Evolutionary conservation across 192 early-diverging fungal species (phyloP), one percentile per base, ranked within the genome.

Genomic region (Chytriomyces confervae): DNA sequence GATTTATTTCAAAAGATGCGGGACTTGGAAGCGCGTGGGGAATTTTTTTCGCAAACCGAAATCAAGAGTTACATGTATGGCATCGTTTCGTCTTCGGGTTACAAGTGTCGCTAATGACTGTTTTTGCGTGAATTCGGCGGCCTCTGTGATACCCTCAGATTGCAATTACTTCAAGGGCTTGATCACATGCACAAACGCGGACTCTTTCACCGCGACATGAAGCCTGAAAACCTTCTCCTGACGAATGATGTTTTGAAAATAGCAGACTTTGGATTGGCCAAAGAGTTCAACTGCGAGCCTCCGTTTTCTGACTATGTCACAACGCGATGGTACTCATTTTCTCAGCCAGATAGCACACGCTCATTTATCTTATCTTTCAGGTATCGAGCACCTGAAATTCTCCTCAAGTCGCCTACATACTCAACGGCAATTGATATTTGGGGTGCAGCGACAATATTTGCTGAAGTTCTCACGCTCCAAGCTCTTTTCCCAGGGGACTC

Each of bases 171-270:
- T 16, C 86, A 87, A 24, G 97, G 95, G 10, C 82, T 98, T n/a
- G 89, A 92, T 47, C 91, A 93, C 80, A 96, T 99, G 85, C 97
- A 99, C 86, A 84, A 89, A 13, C 88, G 92, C 62, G 94, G 93
- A 18, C 87, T 95, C 61, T 97, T 98, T 83, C 97, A 98, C 82
- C 86, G 97, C 43, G 96, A 99, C 79, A 94, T 99, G 88, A 98
- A 98, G 83, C 76, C 76, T 62, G 97, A 99, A 82, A 99, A 99
- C 80, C 84, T 99, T 13, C 85, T 99, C 5, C 85, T 97, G 13
- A 77, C 81, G 5, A 76, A 79, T 50, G 82, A 86, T 36, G 77
- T 68, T 29, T 62, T 78, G 49, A 96, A 95, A 82, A 90, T 96
- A 76, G 94, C 92, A 13, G 95, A 96, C 81, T 93, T 96, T 86